Evolutionary conservation across 176 grass and related monocot species (phyloP).

Genomic region (Coix lacrymajobi): DNA sequence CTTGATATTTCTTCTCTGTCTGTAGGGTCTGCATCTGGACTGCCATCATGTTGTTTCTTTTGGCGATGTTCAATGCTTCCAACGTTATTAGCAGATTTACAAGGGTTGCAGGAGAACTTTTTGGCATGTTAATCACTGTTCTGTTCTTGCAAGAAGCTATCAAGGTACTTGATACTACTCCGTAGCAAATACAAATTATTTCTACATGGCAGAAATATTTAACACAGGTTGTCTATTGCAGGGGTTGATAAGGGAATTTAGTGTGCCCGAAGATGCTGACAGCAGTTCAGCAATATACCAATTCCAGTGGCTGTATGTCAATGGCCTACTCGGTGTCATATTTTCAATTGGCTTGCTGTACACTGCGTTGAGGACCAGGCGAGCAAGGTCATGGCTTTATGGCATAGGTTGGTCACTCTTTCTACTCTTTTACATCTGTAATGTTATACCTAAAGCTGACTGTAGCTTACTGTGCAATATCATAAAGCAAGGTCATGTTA

Average conservation of each 20-base stretch:
- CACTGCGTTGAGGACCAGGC: constrained; percentile 58
- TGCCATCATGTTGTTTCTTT: constrained; percentile 62
- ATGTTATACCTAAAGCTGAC: background rate
- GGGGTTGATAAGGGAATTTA: constrained; percentile 81
- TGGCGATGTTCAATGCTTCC: constrained; percentile 84
- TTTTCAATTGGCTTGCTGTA: constrained; percentile 76
- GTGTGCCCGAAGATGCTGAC: constrained; percentile 45
- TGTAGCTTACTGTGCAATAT: background rate
- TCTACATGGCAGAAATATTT: background rate
- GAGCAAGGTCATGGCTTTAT: constrained; percentile 67
- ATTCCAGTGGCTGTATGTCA: constrained; percentile 84
- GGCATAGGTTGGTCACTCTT: constrained; percentile 51
- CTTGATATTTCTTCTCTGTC: constrained; percentile 14
- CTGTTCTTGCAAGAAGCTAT: constrained; percentile 89
- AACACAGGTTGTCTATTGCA: background rate
- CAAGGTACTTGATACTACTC: constrained; percentile 47
- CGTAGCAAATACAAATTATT: background rate
- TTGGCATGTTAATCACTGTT: constrained; percentile 95
- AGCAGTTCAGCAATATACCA: constrained; percentile 27
- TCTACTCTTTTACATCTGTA: background rate
- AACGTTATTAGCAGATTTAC: constrained; percentile 86
- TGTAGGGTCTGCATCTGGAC: constrained; percentile 97
- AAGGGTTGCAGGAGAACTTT: constrained; percentile 90
- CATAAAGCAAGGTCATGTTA: too few relatives aligned
- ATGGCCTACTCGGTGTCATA: constrained; percentile 75